phyloP scores from a whole-genome alignment of 176 grass and related monocot species.

The Luzula sylvatica region DNA sequence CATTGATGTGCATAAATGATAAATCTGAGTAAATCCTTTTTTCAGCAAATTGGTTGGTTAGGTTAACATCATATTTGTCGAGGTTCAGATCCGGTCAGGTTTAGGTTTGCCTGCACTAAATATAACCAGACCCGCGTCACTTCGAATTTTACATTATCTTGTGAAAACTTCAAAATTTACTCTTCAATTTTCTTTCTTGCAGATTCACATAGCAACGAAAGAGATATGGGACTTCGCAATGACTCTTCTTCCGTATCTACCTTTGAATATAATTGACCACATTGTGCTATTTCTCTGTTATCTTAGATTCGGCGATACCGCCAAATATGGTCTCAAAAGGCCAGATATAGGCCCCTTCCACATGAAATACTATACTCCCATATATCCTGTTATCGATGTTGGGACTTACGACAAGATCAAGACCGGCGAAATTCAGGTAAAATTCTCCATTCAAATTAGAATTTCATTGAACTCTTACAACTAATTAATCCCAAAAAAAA shows the following conservation, averaged over 20 bases:
- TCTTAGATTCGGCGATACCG: conserved; percentile 46
- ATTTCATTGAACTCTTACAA: too few relatives aligned
- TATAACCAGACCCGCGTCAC: too few relatives aligned
- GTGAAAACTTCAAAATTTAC: not conserved
- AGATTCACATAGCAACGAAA: conserved; percentile 58
- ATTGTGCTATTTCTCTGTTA: conserved; percentile 39
- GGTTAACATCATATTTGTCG: too few relatives aligned
- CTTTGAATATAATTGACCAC: conserved; percentile 28
- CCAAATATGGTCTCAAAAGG: conserved; percentile 43
- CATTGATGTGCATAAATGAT: too few relatives aligned
- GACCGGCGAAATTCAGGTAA: conserved; percentile 43
- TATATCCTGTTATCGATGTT: conserved; percentile 47
- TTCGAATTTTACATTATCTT: too few relatives aligned
- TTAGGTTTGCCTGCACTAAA: too few relatives aligned
- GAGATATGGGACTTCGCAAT: conserved; percentile 52
- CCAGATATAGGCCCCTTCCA: conserved; percentile 38
- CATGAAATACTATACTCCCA: conserved; percentile 31
- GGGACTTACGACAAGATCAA: conserved; percentile 47
- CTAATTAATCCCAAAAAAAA: too few relatives aligned
- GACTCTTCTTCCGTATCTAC: conserved; percentile 31
- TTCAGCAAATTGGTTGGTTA: too few relatives aligned
- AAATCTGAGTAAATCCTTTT: too few relatives aligned
- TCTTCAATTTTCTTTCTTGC: not conserved
- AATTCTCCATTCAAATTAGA: not conserved
- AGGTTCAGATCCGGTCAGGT: too few relatives aligned